Conservation (phyloP, 176 grass and related monocot species). For the Phragmites australis region DNA sequence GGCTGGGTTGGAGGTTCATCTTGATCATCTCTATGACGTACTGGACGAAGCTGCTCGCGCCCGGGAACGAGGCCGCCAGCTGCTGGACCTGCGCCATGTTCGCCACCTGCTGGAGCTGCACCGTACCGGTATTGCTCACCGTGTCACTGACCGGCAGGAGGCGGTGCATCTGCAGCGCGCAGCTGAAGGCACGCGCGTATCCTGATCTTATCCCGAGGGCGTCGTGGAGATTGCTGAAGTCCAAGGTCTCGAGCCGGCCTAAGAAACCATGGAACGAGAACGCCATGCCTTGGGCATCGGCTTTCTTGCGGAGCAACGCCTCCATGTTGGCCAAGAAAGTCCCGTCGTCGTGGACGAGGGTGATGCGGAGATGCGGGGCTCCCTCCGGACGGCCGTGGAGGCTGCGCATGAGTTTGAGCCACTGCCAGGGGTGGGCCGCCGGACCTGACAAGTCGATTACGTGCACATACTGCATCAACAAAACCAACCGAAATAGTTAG, state of each 20-base stretch:
- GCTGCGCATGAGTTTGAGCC: neutral
- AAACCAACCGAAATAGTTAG: too few species aligned
- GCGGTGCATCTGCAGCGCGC: constrained; percentile 3
- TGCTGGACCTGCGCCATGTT: neutral
- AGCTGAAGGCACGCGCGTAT: neutral
- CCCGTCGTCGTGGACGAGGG: constrained; percentile 10
- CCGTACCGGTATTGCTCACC: too few species aligned
- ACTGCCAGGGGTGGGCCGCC: neutral
- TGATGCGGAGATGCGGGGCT: neutral
- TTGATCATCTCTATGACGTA: neutral
- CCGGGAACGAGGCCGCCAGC: neutral
- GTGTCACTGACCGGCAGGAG: neutral
- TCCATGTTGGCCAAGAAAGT: neutral
- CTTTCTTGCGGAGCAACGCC: neutral
- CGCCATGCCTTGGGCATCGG: neutral
- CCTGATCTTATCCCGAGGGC: neutral
- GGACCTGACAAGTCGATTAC: neutral
- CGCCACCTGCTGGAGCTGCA: too few species aligned
- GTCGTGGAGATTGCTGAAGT: neutral
- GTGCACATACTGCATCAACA: constrained; percentile 11
- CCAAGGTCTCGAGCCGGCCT: constrained; percentile 1
- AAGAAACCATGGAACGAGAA: neutral
- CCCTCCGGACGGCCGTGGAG: neutral
- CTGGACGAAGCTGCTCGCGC: neutral
- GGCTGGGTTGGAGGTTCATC: neutral